Percentiles rank a stretch among this genome's conserved stretches.
phyloP scores from a whole-genome alignment of 208 protist genomes.

The Leptomonas pyrrhocoris region DNA sequence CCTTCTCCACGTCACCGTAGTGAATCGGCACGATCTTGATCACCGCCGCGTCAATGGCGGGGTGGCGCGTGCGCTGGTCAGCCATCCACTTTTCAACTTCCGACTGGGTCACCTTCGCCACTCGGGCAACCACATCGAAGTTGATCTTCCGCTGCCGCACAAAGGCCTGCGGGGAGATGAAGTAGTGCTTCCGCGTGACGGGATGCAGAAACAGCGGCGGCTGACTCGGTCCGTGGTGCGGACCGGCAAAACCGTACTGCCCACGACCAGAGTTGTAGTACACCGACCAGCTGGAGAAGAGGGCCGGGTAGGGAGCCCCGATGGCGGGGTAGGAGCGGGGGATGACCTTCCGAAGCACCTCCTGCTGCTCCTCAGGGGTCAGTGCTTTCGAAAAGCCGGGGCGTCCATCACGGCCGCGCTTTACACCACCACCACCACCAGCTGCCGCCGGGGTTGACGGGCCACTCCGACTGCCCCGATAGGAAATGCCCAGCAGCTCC shows the following conservation, averaged over 20 bases:
- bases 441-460: not conserved
- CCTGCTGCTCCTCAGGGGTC: constrained; percentile 18
- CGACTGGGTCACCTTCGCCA: constrained; percentile 21
- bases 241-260: constrained; percentile 28
- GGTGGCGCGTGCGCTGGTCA: constrained; percentile 67
- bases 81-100: constrained; percentile 66
- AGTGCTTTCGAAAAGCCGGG: constrained; percentile 2
- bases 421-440: constrained; percentile 5
- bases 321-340: constrained; percentile 17
- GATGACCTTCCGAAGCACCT: constrained; percentile 18
- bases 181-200: constrained; percentile 50
- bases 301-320: constrained; percentile 22
- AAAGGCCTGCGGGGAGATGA: constrained; percentile 74
- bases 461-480: constrained; percentile 24
- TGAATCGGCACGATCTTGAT: constrained; percentile 52
- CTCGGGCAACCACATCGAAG: constrained; percentile 44
- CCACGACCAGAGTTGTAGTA: constrained; percentile 33
- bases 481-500: constrained; percentile 53
- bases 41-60: constrained; percentile 61
- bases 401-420: constrained; percentile 11
- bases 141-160: constrained; percentile 53
- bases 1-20: constrained; percentile 50
- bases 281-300: constrained; percentile 26
- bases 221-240: constrained; percentile 16
- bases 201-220: constrained; percentile 53